Evolutionary conservation across 1,284 basidiomycete genomes (phyloP).

Genomic region (Cutaneotrichosporon spelunceum): DNA sequence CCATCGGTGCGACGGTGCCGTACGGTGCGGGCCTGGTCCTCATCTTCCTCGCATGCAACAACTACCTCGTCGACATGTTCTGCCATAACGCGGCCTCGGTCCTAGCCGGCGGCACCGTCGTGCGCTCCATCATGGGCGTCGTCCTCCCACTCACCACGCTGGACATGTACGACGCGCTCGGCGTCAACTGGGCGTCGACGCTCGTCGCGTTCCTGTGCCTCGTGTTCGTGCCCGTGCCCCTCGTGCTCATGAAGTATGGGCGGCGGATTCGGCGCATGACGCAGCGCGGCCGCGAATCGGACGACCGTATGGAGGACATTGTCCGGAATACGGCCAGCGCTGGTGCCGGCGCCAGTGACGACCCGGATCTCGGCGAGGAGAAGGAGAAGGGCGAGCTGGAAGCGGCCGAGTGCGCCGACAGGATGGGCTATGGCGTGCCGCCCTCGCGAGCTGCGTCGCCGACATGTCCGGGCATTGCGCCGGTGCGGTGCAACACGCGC

Average conservation of each 20-base stretch:
- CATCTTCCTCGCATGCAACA: slow-evolving; percentile 29
- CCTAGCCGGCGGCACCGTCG: slow-evolving; percentile 64
- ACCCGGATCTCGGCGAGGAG: neutral
- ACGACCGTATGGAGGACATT: slow-evolving; percentile 14
- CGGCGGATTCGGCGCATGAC: slow-evolving; percentile 28
- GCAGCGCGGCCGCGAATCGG: slow-evolving; percentile 25
- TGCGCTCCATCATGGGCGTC: slow-evolving; percentile 62
- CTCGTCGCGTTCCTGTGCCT: slow-evolving; percentile 36
- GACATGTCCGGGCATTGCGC: neutral
- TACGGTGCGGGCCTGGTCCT: slow-evolving; percentile 55
- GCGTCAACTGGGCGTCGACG: slow-evolving; percentile 58
- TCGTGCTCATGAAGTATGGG: slow-evolving; percentile 30
- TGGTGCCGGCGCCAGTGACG: neutral
- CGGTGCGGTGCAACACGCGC: neutral
- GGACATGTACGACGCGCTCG: slow-evolving; percentile 59
- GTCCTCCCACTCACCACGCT: slow-evolving; percentile 59
- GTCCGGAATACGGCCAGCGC: neutral
- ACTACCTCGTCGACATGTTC: slow-evolving; percentile 54
- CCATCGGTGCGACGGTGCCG: slow-evolving; percentile 59
- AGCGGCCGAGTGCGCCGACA: neutral
- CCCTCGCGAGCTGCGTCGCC: neutral
- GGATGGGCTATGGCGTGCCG: neutral
- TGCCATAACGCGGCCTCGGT: slow-evolving; percentile 56
- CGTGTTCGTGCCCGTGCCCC: slow-evolving; percentile 20
- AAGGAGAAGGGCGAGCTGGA: neutral